These are phyloP conservation scores for Hyphodiscus hymeniophilus DNA, from an alignment of 495 filamentous ascomycete species.

Conservation along the genomic window DNA sequence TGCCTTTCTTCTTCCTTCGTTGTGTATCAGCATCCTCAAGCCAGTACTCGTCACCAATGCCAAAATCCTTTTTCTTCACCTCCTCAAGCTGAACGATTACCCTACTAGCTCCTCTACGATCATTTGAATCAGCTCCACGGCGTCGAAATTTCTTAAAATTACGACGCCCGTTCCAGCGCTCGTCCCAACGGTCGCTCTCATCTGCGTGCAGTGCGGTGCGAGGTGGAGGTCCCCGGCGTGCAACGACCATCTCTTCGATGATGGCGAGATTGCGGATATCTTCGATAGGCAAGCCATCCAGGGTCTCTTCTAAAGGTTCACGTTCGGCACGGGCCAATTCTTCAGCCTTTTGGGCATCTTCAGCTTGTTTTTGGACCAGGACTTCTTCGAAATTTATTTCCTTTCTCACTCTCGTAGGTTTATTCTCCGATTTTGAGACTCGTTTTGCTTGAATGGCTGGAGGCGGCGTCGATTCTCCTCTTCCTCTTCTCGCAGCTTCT, in stretches of 20 bases:
- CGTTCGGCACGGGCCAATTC: slow-evolving; percentile 51
- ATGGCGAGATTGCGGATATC: slow-evolving; percentile 69
- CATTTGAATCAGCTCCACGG: slow-evolving; percentile 42
- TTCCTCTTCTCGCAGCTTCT: slow-evolving; percentile 30
- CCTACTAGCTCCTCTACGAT: slow-evolving; percentile 32
- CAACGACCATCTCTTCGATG: slow-evolving; percentile 71
- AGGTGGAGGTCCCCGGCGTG: slow-evolving; percentile 14
- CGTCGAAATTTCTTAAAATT: slow-evolving; percentile 91
- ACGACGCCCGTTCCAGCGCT: slow-evolving; percentile 88
- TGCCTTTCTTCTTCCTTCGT: slow-evolving; percentile 20
- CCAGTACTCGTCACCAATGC: slow-evolving; percentile 83
- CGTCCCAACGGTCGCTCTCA: slow-evolving; percentile 71
- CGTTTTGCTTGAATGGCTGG: slow-evolving; percentile 7
- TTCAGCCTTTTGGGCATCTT: slow-evolving; percentile 44
- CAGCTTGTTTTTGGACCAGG: slow-evolving; percentile 51
- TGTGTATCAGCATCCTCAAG: background rate
- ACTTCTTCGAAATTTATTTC: slow-evolving; percentile 62
- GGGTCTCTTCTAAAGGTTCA: slow-evolving; percentile 39
- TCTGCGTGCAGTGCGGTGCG: slow-evolving; percentile 23
- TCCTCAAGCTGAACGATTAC: slow-evolving; percentile 78
- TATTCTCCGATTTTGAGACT: slow-evolving; percentile 4
- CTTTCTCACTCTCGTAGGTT: slow-evolving; percentile 21
- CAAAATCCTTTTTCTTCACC: slow-evolving; percentile 68
- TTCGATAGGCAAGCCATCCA: slow-evolving; percentile 56
- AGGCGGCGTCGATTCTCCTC: slow-evolving; percentile 18